These are phyloP conservation scores for Byssothecium circinans DNA, from an alignment of 2,329 filamentous ascomycete genomes.

Conservation along the genomic window DNA sequence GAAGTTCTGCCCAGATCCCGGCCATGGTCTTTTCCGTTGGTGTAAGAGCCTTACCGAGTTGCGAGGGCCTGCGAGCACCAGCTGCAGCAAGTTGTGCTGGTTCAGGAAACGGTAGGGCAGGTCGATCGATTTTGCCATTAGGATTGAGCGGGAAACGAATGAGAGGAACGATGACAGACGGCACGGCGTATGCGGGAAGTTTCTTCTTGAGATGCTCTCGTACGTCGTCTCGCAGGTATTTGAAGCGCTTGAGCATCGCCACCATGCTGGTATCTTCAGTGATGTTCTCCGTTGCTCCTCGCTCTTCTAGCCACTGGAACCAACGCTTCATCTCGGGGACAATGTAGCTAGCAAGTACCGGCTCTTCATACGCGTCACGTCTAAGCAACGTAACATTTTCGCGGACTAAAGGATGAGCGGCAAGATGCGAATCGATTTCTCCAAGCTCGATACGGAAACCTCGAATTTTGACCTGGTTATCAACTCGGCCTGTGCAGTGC, in stretches of 20 bases:
- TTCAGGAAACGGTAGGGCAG: constrained; percentile 79
- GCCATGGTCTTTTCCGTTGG: constrained; percentile 69
- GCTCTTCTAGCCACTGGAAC: constrained; percentile 64
- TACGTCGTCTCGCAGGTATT: constrained; percentile 60
- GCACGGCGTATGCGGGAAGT: constrained; percentile 74
- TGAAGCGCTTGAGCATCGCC: constrained; percentile 62
- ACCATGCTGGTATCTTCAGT: constrained; percentile 55
- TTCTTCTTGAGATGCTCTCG: constrained; percentile 71
- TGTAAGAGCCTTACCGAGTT: constrained; percentile 51
- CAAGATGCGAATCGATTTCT: constrained; percentile 86
- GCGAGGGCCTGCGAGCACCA: constrained; percentile 49
- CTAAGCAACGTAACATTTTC: constrained; percentile 86
- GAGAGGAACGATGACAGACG: constrained; percentile 72
- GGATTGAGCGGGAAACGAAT: constrained; percentile 69
- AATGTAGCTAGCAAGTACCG: constrained; percentile 83
- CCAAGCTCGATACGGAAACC: constrained; percentile 94
- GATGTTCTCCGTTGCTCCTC: constrained; percentile 42
- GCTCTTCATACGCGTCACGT: constrained; percentile 82
- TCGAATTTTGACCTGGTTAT: constrained; percentile 92
- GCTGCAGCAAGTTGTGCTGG: constrained; percentile 65
- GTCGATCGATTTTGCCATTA: constrained; percentile 74
- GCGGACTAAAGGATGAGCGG: constrained; percentile 71
- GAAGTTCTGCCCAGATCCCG: constrained; percentile 71
- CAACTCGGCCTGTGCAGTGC: constrained; percentile 76
- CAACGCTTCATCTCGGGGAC: constrained; percentile 80